These are phyloP conservation scores for Trichosanthes truncata DNA, from an alignment of 306 rosid species.

Conservation along the genomic window DNA sequence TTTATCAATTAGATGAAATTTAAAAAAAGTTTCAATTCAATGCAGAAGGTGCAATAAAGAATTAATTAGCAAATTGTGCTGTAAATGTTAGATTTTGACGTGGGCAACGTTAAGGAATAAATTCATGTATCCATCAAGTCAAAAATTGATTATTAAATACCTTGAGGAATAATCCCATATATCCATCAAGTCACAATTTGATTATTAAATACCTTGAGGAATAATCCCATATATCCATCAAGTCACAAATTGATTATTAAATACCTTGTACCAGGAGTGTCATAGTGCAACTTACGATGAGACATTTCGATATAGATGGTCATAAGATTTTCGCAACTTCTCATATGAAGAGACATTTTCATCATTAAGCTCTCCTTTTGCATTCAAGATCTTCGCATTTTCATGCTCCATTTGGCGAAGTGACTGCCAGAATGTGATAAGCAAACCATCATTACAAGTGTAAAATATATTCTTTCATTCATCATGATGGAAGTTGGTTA, in stretches of 20 bases:
- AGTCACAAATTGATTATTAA: not conserved
- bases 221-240: not conserved
- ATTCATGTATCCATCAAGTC: no score
- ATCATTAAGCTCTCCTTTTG: conserved; percentile 94
- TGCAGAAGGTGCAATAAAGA: not conserved
- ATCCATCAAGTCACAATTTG: no score
- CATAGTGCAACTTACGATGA: conserved; percentile 60
- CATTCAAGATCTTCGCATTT: conserved; percentile 87
- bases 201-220: no score
- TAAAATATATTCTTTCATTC: not conserved
- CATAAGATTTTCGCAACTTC: conserved; percentile 93
- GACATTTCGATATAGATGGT: conserved; percentile 75
- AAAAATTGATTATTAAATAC: no score
- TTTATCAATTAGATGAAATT: not conserved
- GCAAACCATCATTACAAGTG: not conserved
- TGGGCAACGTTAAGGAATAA: not conserved
- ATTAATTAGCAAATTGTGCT: not conserved
- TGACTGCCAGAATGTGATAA: conserved; percentile 42
- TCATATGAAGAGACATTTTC: conserved; percentile 79
- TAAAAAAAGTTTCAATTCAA: not conserved
- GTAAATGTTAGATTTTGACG: not conserved
- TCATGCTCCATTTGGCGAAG: conserved; percentile 94
- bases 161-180: no score
- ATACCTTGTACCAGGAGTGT: not conserved
- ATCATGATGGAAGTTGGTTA: not conserved